Conservation (phyloP, 495 filamentous ascomycete species). For the Penicillium atrosanguineum region DNA sequence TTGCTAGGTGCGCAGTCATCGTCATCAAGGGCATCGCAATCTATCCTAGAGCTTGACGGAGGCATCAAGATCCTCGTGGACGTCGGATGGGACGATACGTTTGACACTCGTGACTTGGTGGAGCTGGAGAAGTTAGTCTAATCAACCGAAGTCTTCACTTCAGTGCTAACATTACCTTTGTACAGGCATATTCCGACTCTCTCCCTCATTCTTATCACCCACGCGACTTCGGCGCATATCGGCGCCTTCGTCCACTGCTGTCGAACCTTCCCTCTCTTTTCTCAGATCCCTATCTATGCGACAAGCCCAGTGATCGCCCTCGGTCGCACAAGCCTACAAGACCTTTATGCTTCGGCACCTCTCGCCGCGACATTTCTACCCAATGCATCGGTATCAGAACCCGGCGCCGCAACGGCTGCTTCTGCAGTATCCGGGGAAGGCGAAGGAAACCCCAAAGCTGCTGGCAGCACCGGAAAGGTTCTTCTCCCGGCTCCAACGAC, state of each 20-base stretch:
- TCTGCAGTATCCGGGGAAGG: slow-evolving; percentile 29
- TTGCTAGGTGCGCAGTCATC: slow-evolving; percentile 83
- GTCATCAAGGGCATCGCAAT: slow-evolving; percentile 82
- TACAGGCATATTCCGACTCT: slow-evolving; percentile 81
- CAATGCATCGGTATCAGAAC: slow-evolving; percentile 63
- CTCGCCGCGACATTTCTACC: slow-evolving; percentile 79
- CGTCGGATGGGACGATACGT: slow-evolving; percentile 92
- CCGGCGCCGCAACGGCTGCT: slow-evolving; percentile 50
- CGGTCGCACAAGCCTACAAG: slow-evolving; percentile 85
- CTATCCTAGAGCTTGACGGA: slow-evolving; percentile 91
- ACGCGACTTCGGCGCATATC: slow-evolving; percentile 85
- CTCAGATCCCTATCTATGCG: slow-evolving; percentile 92
- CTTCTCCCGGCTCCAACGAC: slow-evolving; percentile 76
- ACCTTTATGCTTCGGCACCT: slow-evolving; percentile 88
- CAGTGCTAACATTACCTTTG: slow-evolving; percentile 9
- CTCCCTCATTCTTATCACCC: slow-evolving; percentile 91
- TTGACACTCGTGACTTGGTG: slow-evolving; percentile 74
- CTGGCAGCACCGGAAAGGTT: slow-evolving; percentile 46
- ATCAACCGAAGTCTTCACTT: background rate
- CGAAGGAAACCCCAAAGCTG: slow-evolving; percentile 22
- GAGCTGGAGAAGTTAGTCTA: slow-evolving; percentile 79
- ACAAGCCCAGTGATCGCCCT: slow-evolving; percentile 91
- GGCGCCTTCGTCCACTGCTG: slow-evolving; percentile 96
- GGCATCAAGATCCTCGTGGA: slow-evolving; percentile 93
- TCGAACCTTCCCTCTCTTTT: slow-evolving; percentile 90